phyloP scores from a whole-genome alignment of 2,329 filamentous ascomycete genomes.

The Neurospora sp. region DNA sequence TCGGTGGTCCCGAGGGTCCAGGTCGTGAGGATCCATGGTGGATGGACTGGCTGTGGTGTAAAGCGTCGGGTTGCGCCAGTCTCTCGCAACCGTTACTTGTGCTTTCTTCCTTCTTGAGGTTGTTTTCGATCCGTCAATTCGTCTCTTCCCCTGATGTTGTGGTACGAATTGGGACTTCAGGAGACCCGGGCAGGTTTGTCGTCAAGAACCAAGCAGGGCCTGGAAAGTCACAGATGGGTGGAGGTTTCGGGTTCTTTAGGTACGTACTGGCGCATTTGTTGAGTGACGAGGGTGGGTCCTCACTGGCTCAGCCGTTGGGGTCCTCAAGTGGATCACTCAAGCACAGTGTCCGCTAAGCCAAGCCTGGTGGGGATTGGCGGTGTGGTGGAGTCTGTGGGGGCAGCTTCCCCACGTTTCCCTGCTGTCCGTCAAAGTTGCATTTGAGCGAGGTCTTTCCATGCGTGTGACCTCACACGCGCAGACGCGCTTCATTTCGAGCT shows the following conservation, averaged over 20 bases:
- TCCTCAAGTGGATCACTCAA: background rate
- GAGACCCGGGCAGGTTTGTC: background rate
- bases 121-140: background rate
- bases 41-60: background rate
- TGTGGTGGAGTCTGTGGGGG: background rate
- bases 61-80: background rate
- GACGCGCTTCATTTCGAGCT: background rate
- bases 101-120: background rate
- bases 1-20: slow-evolving; percentile 17
- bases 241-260: background rate
- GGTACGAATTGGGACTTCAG: background rate
- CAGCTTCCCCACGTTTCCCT: background rate
- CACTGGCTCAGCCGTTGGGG: background rate
- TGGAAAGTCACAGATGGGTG: background rate
- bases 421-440: background rate
- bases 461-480: background rate
- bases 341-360: background rate
- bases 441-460: too few relatives aligned
- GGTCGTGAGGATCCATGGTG: slow-evolving; percentile 26
- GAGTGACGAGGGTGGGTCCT: slow-evolving; percentile 6
- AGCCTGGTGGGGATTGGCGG: background rate
- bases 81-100: background rate
- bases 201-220: background rate
- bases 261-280: slow-evolving; percentile 8
- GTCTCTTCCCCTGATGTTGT: background rate